These are phyloP conservation scores for Xylaria arbuscula DNA, from an alignment of 2,329 filamentous ascomycete genomes.

Conservation along the genomic window DNA sequence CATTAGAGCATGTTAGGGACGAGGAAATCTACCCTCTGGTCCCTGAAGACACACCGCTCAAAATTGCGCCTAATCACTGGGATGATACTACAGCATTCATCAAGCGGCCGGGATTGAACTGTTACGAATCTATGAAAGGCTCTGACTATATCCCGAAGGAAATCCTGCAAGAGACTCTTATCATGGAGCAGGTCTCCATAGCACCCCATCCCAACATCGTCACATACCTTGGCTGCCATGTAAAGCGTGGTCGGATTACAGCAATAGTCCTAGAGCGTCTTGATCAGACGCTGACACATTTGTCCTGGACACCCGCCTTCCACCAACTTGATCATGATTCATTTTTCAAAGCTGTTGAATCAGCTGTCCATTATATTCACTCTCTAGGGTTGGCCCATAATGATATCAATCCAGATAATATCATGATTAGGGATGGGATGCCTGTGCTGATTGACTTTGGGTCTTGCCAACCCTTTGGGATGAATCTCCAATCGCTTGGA, in stretches of 20 bases:
- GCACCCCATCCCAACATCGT: slow-evolving; percentile 31
- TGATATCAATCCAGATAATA: slow-evolving; percentile 46
- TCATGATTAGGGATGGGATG: slow-evolving; percentile 42
- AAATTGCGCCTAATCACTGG: slow-evolving; percentile 24
- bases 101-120: slow-evolving; percentile 21
- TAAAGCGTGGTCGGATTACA: slow-evolving; percentile 29
- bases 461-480: slow-evolving; percentile 26
- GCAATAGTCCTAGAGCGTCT: slow-evolving; percentile 26
- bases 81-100: slow-evolving; percentile 24
- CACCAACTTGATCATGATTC: slow-evolving; percentile 20
- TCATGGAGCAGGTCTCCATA: slow-evolving; percentile 28
- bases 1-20: slow-evolving; percentile 23
- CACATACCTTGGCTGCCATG: slow-evolving; percentile 28
- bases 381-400: slow-evolving; percentile 46
- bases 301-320: slow-evolving; percentile 10
- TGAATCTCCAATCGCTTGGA: slow-evolving; percentile 28
- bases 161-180: slow-evolving; percentile 25
- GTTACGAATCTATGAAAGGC: slow-evolving; percentile 25
- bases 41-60: slow-evolving; percentile 7
- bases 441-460: slow-evolving; percentile 47
- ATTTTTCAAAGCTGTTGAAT: slow-evolving; percentile 38
- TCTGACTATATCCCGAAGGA: slow-evolving; percentile 21
- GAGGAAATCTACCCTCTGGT: slow-evolving; percentile 32
- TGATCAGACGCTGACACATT: slow-evolving; percentile 28
- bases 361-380: slow-evolving; percentile 44